Evolutionary conservation across 2,329 filamentous ascomycete species (phyloP), one percentile per base, ranked within the genome.

Genomic region (Fusarium humuli): DNA sequence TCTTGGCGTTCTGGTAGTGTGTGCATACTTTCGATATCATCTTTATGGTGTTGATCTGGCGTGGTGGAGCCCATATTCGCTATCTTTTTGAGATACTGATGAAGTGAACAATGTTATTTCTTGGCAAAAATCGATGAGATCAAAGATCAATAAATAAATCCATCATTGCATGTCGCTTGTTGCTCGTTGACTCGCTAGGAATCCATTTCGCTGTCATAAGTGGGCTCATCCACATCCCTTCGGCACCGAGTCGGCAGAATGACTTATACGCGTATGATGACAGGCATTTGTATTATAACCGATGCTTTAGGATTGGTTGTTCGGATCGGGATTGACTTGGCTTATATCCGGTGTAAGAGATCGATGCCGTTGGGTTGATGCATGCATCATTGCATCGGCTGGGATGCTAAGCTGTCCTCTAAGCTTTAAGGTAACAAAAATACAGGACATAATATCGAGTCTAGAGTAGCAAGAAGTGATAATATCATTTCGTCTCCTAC

Each of bases 211-310:
- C 42, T 48, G 40, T 18, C 13, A 41, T 53, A 52, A 65, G 63
- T 71, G 58, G 44, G 40, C 25, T 55, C 53, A 62, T 41, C 53
- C 52, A 63, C 47, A 42, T 45, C 12, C 18, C 23, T 27, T 71
- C 68, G 68, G 68, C 55, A 46, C 68, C 68, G 68, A 70, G 12
- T 71, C 68, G 68, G 68, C 68, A 29, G 18, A 50, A 47, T 32
- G 22, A 10, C 16, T 45, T 25, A 20, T 41, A 42, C 45, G 16
- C 34, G 48, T 44, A 23, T 37, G 45, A 49, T n/a, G 45, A 32
- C 59, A 40, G n/a, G 16, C 25, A 52, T 6, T 44, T 11, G 0
- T 46, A 32, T 13, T 45, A 12, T 2, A 59, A 30, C 13, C 29
- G 4, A 18, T 34, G 40, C 4, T 14, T 10, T 9, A 13, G 30